phyloP scores from a whole-genome alignment of 2,329 filamentous ascomycete genomes.

The Sclerotiophoma versabilis region DNA sequence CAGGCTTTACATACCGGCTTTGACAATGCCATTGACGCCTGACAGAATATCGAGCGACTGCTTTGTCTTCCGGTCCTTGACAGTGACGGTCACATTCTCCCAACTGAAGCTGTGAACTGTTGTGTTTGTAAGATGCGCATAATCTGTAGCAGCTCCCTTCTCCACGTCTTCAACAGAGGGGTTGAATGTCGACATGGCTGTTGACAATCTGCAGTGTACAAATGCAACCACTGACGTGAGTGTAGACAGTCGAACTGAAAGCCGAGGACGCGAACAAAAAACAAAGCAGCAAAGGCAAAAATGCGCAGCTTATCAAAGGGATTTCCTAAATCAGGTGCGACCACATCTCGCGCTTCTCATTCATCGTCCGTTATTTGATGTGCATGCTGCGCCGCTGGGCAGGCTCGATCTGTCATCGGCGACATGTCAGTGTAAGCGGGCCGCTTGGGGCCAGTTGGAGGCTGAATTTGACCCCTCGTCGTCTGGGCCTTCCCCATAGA shows the following conservation, averaged over 20 bases:
- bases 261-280: neutral
- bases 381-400: neutral
- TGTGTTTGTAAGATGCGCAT: slow-evolving; percentile 67
- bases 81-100: slow-evolving; percentile 71
- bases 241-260: neutral
- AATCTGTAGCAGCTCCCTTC: slow-evolving; percentile 52
- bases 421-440: slow-evolving; percentile 11
- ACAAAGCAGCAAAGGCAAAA: neutral
- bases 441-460: neutral
- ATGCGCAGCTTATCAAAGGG: neutral
- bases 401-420: slow-evolving; percentile 10
- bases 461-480: neutral
- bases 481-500: neutral
- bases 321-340: slow-evolving; percentile 6
- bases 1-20: slow-evolving; percentile 59
- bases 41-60: slow-evolving; percentile 68
- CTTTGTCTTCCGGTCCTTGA: slow-evolving; percentile 74
- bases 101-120: slow-evolving; percentile 71
- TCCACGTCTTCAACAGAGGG: slow-evolving; percentile 50
- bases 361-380: neutral
- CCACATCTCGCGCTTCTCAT: neutral
- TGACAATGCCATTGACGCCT: slow-evolving; percentile 67
- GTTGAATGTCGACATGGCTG: slow-evolving; percentile 21
- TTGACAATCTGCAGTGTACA: neutral
- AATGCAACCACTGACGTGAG: neutral